A percentile compares a stretch with the other conserved stretches of the same genome.
phyloP scores from a whole-genome alignment of 306 rosid species.

The Castanospermum australe region DNA sequence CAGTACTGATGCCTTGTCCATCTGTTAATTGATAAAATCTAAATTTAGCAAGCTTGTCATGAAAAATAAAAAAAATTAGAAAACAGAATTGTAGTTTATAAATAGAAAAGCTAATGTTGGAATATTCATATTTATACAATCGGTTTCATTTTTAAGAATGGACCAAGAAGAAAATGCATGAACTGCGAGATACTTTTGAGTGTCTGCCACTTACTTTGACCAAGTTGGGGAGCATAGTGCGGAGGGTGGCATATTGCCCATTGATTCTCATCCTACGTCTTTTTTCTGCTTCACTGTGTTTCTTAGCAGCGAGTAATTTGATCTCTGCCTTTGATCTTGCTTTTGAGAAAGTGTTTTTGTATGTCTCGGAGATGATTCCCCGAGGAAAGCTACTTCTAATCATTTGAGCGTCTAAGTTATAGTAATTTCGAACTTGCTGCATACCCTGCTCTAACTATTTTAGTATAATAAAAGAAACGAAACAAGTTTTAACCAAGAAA shows the following conservation, averaged over 20 bases:
- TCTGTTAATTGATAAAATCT: slow-evolving; percentile 33
- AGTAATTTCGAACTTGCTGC: slow-evolving; percentile 45
- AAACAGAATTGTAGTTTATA: neutral
- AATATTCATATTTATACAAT: neutral
- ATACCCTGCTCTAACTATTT: slow-evolving; percentile 37
- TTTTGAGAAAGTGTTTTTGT: slow-evolving; percentile 34
- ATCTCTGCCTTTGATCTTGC: slow-evolving; percentile 51
- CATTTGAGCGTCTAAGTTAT: slow-evolving; percentile 24
- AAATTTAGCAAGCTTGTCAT: neutral
- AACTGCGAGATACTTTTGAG: neutral
- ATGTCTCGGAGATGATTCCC: slow-evolving; percentile 30
- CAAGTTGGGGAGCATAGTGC: slow-evolving; percentile 50
- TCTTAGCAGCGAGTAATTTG: slow-evolving; percentile 54
- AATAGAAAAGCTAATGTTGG: too few relatives aligned
- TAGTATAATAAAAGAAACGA: slow-evolving; percentile 3
- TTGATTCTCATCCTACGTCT: slow-evolving; percentile 76
- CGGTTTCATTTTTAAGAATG: neutral
- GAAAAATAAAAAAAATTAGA: neutral
- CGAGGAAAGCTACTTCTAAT: slow-evolving; percentile 28
- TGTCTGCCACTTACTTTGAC: slow-evolving; percentile 48
- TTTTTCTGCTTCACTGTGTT: slow-evolving; percentile 73
- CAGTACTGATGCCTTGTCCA: slow-evolving; percentile 73
- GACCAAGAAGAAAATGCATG: neutral
- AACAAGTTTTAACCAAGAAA: neutral
- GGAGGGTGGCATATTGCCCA: slow-evolving; percentile 62